Percentiles rank a stretch among this genome's conserved stretches.
These are phyloP conservation scores for Phialophora chinensis DNA, from an alignment of 2,329 filamentous ascomycete species.

Conservation along the genomic window DNA sequence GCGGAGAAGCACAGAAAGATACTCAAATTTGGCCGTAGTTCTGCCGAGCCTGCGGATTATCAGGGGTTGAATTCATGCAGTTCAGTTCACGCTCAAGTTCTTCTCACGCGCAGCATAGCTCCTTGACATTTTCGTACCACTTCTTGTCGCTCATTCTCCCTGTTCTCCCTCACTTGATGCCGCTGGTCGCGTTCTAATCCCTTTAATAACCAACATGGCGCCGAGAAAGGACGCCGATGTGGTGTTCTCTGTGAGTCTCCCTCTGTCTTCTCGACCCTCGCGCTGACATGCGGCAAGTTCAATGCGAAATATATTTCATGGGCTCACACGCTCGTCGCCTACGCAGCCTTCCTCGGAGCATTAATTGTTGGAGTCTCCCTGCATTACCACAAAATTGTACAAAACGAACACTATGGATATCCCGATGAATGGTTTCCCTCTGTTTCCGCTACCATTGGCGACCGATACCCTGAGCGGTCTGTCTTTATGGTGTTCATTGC, in stretches of 20 bases:
- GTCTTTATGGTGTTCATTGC: conserved; percentile 98
- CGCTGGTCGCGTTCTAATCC: conserved; percentile 30
- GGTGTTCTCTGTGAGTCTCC: conserved; percentile 59
- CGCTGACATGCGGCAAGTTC: conserved; percentile 56
- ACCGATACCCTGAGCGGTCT: conserved; percentile 93
- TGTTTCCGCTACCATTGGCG: conserved; percentile 94
- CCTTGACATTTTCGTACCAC: conserved; percentile 6
- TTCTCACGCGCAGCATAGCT: background rate
- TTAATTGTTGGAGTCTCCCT: conserved; percentile 78
- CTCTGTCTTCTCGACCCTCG: conserved; percentile 29
- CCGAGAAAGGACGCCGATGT: conserved; percentile 69
- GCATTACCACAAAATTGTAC: conserved; percentile 95
- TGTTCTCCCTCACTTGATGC: conserved; percentile 25
- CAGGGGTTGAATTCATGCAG: conserved; percentile 10
- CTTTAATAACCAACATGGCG: conserved; percentile 55
- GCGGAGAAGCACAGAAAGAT: conserved; percentile 3
- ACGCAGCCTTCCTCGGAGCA: conserved; percentile 82
- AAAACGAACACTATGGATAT: conserved; percentile 95
- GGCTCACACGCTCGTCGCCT: conserved; percentile 82
- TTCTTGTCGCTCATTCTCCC: conserved; percentile 34
- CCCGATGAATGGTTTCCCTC: conserved; percentile 97
- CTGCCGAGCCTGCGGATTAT: conserved; percentile 18
- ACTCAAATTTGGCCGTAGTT: conserved; percentile 6
- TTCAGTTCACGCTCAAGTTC: background rate
- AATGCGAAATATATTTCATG: conserved; percentile 91